A percentile compares a stretch with the other conserved stretches of the same genome.
Evolutionary conservation across 176 grass and related monocot genomes (phyloP).

Genomic region (Elaeis guineensis): DNA sequence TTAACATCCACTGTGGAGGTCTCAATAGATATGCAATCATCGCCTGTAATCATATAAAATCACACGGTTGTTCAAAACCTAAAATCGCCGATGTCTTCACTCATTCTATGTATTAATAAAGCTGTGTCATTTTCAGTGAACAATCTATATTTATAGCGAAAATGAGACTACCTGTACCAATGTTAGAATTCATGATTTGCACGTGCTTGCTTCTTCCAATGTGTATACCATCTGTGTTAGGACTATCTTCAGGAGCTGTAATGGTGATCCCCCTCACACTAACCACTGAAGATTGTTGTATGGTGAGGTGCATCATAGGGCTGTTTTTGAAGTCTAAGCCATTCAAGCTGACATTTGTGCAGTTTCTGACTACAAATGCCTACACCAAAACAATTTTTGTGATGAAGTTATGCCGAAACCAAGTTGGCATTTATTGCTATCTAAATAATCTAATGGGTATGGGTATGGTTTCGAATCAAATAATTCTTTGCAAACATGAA

Average conservation of each 20-base stretch:
- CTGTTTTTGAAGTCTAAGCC: constrained; percentile 1
- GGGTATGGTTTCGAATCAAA: too few relatives aligned
- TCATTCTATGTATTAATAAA: too few relatives aligned
- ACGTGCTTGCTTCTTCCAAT: not conserved
- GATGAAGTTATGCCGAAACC: too few relatives aligned
- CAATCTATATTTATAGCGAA: too few relatives aligned
- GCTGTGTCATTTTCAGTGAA: too few relatives aligned
- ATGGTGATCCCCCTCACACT: not conserved
- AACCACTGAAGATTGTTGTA: not conserved
- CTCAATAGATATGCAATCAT: constrained; percentile 17
- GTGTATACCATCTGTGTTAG: constrained; percentile 17
- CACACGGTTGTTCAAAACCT: too few relatives aligned
- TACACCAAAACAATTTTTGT: not conserved
- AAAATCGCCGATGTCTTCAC: too few relatives aligned
- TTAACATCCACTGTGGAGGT: not conserved
- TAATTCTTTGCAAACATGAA: too few relatives aligned
- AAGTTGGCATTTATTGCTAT: too few relatives aligned
- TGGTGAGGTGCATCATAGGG: not conserved
- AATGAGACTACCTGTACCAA: constrained; percentile 3
- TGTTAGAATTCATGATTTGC: not conserved
- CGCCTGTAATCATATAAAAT: constrained; percentile 1
- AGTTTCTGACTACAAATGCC: not conserved
- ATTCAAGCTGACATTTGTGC: not conserved
- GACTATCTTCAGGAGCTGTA: constrained; percentile 2
- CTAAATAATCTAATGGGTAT: too few relatives aligned